These are phyloP conservation scores for Artemisia annua DNA, from an alignment of 129 eudicot species.

Conservation along the genomic window DNA sequence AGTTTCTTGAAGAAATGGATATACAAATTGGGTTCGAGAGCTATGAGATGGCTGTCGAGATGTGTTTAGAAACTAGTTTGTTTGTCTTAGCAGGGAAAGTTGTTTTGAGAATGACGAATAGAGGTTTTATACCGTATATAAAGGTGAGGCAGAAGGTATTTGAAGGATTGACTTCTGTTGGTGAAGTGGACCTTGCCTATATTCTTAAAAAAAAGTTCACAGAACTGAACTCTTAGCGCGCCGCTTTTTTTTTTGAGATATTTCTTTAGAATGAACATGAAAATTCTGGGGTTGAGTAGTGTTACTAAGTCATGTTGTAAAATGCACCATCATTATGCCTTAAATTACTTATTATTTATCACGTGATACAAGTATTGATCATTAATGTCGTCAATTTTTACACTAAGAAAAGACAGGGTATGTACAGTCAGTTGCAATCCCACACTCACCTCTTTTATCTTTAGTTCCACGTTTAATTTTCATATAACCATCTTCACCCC, in stretches of 20 bases:
- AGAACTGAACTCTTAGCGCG: slow-evolving; percentile 57
- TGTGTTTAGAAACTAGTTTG: slow-evolving; percentile 56
- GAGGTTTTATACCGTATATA: slow-evolving; percentile 76
- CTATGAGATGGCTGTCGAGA: slow-evolving; percentile 65
- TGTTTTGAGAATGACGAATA: slow-evolving; percentile 59
- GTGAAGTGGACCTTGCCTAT: slow-evolving; percentile 67
- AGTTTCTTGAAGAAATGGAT: slow-evolving; percentile 48
- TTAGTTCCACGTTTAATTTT: slow-evolving; percentile 35
- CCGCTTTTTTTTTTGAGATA: background rate
- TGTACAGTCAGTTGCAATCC: slow-evolving; percentile 48
- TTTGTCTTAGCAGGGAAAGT: slow-evolving; percentile 75
- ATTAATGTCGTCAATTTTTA: background rate
- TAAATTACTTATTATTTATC: background rate
- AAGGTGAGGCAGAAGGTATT: slow-evolving; percentile 68
- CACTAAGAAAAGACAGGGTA: slow-evolving; percentile 37
- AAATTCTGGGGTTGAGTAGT: no score
- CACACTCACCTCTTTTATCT: slow-evolving; percentile 39
- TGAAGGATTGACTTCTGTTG: slow-evolving; percentile 60
- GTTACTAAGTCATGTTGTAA: no score
- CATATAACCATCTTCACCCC: slow-evolving; percentile 59
- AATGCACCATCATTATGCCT: background rate
- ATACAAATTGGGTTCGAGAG: slow-evolving; percentile 64
- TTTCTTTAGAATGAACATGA: no score
- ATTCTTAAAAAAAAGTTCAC: slow-evolving; percentile 63
- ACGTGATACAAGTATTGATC: background rate